These are phyloP conservation scores for Miscanthus lutarioriparius DNA, from an alignment of 176 grass and related monocot species.

Conservation along the genomic window DNA sequence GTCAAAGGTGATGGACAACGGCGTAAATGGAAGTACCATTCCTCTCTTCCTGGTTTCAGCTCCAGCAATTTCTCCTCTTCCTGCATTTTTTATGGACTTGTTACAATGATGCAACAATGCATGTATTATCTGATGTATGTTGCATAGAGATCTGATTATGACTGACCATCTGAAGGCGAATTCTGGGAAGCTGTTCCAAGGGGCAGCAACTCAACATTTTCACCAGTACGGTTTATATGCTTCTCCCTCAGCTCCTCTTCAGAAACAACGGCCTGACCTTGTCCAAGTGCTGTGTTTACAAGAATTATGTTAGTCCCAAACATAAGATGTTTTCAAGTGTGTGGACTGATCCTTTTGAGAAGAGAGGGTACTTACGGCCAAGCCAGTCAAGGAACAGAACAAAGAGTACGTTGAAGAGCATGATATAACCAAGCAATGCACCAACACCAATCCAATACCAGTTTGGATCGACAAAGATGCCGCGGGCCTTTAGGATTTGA, in stretches of 20 bases:
- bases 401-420: conserved; percentile 93
- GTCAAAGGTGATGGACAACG: conserved; percentile 78
- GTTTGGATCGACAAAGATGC: conserved; percentile 82
- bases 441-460: conserved; percentile 97
- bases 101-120: conserved; percentile 14
- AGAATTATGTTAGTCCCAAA: conserved; percentile 29
- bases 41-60: conserved; percentile 61
- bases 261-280: conserved; percentile 76
- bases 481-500: conserved; percentile 56
- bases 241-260: conserved; percentile 84
- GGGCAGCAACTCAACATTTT: conserved; percentile 52
- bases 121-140: background rate
- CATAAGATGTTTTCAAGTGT: conserved; percentile 6
- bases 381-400: conserved; percentile 88
- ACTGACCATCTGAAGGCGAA: conserved; percentile 41
- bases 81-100: conserved; percentile 53
- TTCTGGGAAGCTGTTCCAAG: conserved; percentile 37
- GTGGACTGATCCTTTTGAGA: background rate
- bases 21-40: conserved; percentile 89
- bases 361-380: conserved; percentile 66
- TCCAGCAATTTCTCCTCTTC: conserved; percentile 50
- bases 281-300: conserved; percentile 64
- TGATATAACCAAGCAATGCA: conserved; percentile 79
- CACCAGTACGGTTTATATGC: conserved; percentile 72
- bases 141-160: background rate